phyloP scores from a whole-genome alignment of 176 grass and related monocot species.

The Ensete glaucum region DNA sequence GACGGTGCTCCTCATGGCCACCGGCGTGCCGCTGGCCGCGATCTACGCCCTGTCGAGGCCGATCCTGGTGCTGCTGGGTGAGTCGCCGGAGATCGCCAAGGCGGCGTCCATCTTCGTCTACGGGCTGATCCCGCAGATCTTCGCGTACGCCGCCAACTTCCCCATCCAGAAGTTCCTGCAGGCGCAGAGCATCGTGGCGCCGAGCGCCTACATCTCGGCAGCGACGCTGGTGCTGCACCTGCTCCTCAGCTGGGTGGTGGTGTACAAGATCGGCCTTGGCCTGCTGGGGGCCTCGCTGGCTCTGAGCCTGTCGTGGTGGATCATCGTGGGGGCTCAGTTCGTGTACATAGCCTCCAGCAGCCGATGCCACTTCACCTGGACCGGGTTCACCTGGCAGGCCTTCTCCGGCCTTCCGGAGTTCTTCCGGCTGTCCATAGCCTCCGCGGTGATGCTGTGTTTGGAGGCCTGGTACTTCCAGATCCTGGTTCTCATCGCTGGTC shows the following conservation, averaged over 20 bases:
- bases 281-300: conserved; percentile 54
- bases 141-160: conserved; percentile 40
- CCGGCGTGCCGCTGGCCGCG: conserved; percentile 40
- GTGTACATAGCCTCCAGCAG: conserved; percentile 41
- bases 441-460: conserved; percentile 47
- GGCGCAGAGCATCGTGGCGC: conserved; percentile 36
- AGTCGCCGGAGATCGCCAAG: conserved; percentile 32
- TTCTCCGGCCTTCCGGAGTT: conserved; percentile 42
- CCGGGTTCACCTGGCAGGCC: conserved; percentile 37
- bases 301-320: conserved; percentile 58
- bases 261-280: conserved; percentile 32
- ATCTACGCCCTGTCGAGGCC: conserved; percentile 43
- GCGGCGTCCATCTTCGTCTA: conserved; percentile 32
- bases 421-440: conserved; percentile 31
- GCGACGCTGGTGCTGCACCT: conserved; percentile 28
- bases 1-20: conserved; percentile 33
- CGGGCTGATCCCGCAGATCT: conserved; percentile 42
- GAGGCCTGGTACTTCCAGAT: conserved; percentile 72
- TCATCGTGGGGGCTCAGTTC: conserved; percentile 49
- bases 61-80: conserved; percentile 25
- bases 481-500: conserved; percentile 40
- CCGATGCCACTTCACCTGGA: conserved; percentile 41
- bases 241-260: conserved; percentile 28
- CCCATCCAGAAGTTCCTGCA: conserved; percentile 48
- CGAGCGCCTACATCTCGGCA: conserved; percentile 32